phyloP scores from a whole-genome alignment of 257 asterid species.

The Ajuga chamaepitys region DNA sequence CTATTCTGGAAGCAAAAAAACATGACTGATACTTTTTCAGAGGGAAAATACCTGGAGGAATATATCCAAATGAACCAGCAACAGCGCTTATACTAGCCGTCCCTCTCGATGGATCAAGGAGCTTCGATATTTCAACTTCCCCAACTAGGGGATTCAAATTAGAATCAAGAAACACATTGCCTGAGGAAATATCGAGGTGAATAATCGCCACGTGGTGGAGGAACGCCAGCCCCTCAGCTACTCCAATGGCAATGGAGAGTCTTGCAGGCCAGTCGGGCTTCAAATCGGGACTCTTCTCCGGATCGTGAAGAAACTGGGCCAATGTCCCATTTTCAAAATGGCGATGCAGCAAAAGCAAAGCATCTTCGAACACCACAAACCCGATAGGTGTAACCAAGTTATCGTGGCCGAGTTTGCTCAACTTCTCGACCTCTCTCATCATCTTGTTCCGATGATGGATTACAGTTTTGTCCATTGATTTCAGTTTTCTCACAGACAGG shows the following conservation, averaged over 20 bases:
- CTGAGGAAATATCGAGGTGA: constrained; percentile 91
- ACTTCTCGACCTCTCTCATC: constrained; percentile 86
- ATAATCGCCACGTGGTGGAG: constrained; percentile 79
- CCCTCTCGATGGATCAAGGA: constrained; percentile 90
- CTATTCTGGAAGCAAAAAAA: background rate
- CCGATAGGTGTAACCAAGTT: constrained; percentile 83
- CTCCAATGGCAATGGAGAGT: constrained; percentile 79
- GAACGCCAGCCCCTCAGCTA: constrained; percentile 89
- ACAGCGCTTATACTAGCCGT: constrained; percentile 97
- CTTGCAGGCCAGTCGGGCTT: constrained; percentile 80
- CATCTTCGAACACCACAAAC: constrained; percentile 72
- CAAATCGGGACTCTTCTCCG: constrained; percentile 34
- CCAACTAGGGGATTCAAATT: constrained; percentile 64
- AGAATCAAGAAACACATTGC: constrained; percentile 72
- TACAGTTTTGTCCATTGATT: constrained; percentile 72
- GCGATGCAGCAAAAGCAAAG: constrained; percentile 59
- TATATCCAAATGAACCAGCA: constrained; percentile 97
- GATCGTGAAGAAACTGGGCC: constrained; percentile 64
- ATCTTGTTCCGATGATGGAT: constrained; percentile 66
- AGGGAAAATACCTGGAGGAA: constrained; percentile 78
- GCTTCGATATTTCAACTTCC: constrained; percentile 91
- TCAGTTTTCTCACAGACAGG: constrained; percentile 67
- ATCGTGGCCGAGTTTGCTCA: constrained; percentile 73
- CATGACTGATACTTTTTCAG: background rate
- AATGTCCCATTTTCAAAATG: constrained; percentile 62